These are phyloP conservation scores for Coemansia sp. DNA, from an alignment of 192 early-diverging fungal species.

Conservation along the genomic window DNA sequence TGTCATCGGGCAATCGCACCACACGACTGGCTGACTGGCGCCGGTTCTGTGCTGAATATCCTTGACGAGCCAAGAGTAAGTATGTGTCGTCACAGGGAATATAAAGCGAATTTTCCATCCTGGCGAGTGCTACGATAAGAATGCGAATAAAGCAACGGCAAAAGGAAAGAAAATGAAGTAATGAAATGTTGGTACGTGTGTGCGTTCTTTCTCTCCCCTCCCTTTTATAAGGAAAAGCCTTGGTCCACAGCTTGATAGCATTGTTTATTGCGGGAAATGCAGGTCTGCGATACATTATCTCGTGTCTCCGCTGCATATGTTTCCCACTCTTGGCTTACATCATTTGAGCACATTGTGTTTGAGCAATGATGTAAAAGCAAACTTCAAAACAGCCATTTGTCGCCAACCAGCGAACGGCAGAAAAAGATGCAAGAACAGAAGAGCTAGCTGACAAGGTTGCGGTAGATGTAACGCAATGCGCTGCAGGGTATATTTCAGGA, in stretches of 20 bases:
- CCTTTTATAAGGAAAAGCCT: neutral
- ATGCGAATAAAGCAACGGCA: neutral
- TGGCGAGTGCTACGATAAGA: neutral
- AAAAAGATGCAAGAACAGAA: slow-evolving; percentile 6
- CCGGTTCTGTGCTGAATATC: slow-evolving; percentile 36
- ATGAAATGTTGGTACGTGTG: neutral
- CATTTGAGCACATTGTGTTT: slow-evolving; percentile 12
- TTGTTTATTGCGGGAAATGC: slow-evolving; percentile 10
- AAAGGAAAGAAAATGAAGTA: neutral
- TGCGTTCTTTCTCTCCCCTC: neutral
- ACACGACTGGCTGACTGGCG: slow-evolving; percentile 15
- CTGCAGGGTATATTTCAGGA: slow-evolving; percentile 19
- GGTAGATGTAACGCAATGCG: slow-evolving; percentile 15
- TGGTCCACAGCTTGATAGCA: neutral
- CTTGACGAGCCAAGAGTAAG: slow-evolving; percentile 36
- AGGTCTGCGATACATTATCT: neutral
- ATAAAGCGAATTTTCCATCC: slow-evolving; percentile 31
- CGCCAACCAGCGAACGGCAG: too few relatives aligned
- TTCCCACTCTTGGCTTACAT: slow-evolving; percentile 7
- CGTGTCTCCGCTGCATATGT: slow-evolving; percentile 1
- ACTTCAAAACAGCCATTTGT: too few relatives aligned
- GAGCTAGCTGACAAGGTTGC: neutral
- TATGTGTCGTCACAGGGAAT: slow-evolving; percentile 27
- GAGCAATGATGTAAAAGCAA: slow-evolving; percentile 12
- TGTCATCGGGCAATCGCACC: neutral